These are phyloP conservation scores for Phytophthora constricta DNA, from an alignment of 352 stramenopile genomes.

Conservation along the genomic window DNA sequence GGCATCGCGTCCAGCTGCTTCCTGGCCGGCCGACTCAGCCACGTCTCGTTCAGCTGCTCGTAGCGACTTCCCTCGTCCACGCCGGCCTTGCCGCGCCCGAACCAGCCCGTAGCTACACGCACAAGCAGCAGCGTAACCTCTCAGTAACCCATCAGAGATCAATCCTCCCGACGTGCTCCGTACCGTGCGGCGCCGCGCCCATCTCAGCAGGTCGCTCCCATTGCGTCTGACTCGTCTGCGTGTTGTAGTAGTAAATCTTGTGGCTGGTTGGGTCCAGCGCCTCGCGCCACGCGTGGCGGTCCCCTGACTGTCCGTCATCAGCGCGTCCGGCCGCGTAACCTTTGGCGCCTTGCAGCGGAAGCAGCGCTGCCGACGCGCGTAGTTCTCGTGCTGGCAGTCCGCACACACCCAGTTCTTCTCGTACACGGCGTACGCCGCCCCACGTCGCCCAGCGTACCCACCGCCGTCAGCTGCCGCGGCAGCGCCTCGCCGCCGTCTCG, in stretches of 20 bases:
- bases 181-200: conserved; percentile 86
- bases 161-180: background rate
- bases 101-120: conserved; percentile 88
- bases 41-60: conserved; percentile 86
- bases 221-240: conserved; percentile 82
- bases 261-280: conserved; percentile 89
- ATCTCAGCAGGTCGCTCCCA: conserved; percentile 93
- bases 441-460: conserved; percentile 84
- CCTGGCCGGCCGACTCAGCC: conserved; percentile 80
- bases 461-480: conserved; percentile 70
- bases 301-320: conserved; percentile 60
- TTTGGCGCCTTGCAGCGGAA: conserved; percentile 84
- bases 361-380: conserved; percentile 76
- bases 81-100: conserved; percentile 89
- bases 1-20: conserved; percentile 93
- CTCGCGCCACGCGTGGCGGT: conserved; percentile 87
- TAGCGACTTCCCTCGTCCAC: conserved; percentile 74
- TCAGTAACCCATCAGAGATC: background rate
- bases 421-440: conserved; percentile 90
- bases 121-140: background rate
- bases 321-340: conserved; percentile 59
- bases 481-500: conserved; percentile 38
- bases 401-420: conserved; percentile 90
- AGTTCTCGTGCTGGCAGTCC: conserved; percentile 90
- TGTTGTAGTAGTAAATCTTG: conserved; percentile 96